Conservation (phyloP, 164 flowering plant species). For the Magnolia sinica region DNA sequence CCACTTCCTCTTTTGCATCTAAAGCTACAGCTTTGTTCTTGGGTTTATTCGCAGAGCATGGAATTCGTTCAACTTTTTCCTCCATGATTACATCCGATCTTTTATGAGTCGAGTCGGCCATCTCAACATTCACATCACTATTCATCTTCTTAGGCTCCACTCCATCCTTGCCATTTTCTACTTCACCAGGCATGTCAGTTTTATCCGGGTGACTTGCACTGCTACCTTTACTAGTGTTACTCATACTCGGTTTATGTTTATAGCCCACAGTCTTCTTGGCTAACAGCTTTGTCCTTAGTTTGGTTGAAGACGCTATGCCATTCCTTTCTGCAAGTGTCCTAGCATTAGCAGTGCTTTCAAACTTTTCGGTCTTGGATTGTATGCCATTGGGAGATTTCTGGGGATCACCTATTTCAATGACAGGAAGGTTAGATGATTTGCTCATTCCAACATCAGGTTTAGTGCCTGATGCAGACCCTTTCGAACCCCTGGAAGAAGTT, state of each 20-base stretch:
- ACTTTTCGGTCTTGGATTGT: slow-evolving; percentile 13
- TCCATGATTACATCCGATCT: slow-evolving; percentile 7
- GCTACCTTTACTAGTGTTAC: slow-evolving; percentile 25
- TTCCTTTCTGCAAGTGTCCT: slow-evolving; percentile 19
- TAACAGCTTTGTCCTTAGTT: slow-evolving; percentile 32
- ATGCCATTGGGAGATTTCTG: slow-evolving; percentile 18
- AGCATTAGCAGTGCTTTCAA: slow-evolving; percentile 11
- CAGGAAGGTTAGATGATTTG: slow-evolving; percentile 10
- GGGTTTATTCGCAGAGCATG: slow-evolving; percentile 9
- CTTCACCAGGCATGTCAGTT: slow-evolving; percentile 15
- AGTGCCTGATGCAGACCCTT: slow-evolving; percentile 1
- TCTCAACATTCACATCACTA: slow-evolving; percentile 13
- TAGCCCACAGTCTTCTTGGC: slow-evolving; percentile 45
- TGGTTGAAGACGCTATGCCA: slow-evolving; percentile 19
- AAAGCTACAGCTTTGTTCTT: slow-evolving; percentile 7
- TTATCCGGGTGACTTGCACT: slow-evolving; percentile 32
- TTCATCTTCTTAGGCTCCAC: slow-evolving; percentile 9
- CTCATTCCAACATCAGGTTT: slow-evolving; percentile 3
- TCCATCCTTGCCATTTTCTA: slow-evolving; percentile 12
- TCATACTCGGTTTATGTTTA: slow-evolving; percentile 29
- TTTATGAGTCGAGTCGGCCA: slow-evolving; percentile 3
- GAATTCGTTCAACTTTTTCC: slow-evolving; percentile 5
- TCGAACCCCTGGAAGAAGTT: slow-evolving; percentile 6
- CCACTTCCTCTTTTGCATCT: slow-evolving; percentile 17
- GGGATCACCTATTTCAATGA: slow-evolving; percentile 13